Base-by-base conservation (phyloP, 108 stramenopile genomes). In the Schizochytrium sp. region DNA sequence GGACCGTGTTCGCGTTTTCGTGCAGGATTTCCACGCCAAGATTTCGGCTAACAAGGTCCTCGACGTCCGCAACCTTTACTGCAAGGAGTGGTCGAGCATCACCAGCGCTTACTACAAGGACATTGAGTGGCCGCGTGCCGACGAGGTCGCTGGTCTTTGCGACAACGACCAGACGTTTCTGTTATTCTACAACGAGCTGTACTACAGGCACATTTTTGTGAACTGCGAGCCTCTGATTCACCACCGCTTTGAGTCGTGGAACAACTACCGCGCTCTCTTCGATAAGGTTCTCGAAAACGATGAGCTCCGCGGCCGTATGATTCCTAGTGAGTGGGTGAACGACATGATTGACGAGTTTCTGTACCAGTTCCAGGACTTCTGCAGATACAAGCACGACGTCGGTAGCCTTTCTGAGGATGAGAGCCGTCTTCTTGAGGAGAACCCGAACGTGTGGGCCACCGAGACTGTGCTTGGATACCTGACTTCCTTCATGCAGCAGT, bases 301-400 rank as follows among this genome's bases (percentile, higher is more conserved):
- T n/a, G 73, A 72, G 46, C n/a, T 5, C 3, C 56, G 59, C 28
- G 53, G 44, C 56, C 88, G 17, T 87, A 95, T 94, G 88, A 93
- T 99, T 61, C 89, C 97, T 12, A 95, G 97, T 12, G 95, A 95
- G 88, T 99, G 99, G 99, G 94, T 96, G 61, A 99, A 98, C 92
- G 98, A 99, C 94, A 96, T 99, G 72, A 89, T 98, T 57, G 96
- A 99, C 91, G 99, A 99, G 93, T 99, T 99, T 88, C 96, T 98
- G 12, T 99, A 98, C 92, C 94, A 95, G 91, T 99, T 98, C 90
- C 98, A 99, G 93, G 76, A 83, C 76, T 83, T 83, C 55, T 83
- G 76, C 76, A 49, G 76, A 53, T 83, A 83, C 76, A 83, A 83
- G 76, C 76, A 83, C 47, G 76, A 83, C 50, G 50, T 83, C 50